A percentile compares a stretch with the other conserved stretches of the same genome.
These are phyloP conservation scores for Mikania micrantha DNA, from an alignment of 129 eudicot species.

Conservation along the genomic window DNA sequence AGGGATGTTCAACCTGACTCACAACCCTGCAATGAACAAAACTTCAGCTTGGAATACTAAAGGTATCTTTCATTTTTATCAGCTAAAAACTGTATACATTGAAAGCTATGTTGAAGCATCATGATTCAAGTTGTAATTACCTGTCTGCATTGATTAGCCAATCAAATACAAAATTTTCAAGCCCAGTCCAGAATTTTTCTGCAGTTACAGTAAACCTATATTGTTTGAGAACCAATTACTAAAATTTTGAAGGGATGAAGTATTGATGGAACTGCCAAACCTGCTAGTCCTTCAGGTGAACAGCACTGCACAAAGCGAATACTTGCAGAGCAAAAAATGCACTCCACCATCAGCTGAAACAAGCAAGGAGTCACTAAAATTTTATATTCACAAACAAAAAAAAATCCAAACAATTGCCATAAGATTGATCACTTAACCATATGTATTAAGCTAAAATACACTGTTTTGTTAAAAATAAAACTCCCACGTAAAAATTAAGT, in stretches of 20 bases:
- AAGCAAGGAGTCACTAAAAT: slow-evolving; percentile 10
- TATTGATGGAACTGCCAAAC: slow-evolving; percentile 26
- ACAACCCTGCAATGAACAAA: slow-evolving; percentile 57
- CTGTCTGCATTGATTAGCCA: slow-evolving; percentile 97
- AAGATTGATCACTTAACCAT: slow-evolving; percentile 1
- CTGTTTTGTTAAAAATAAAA: background rate
- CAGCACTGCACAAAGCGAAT: slow-evolving; percentile 90
- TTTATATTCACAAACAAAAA: slow-evolving; percentile 11
- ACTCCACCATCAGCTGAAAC: slow-evolving; percentile 84
- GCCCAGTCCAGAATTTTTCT: slow-evolving; percentile 91
- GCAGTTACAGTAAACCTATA: slow-evolving; percentile 19
- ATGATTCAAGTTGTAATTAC: slow-evolving; percentile 36
- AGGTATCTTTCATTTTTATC: background rate
- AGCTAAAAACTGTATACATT: background rate
- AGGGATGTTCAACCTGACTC: slow-evolving; percentile 93
- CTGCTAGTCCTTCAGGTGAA: slow-evolving; percentile 90
- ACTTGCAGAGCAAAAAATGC: slow-evolving; percentile 94
- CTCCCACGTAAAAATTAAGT: background rate
- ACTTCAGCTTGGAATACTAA: background rate
- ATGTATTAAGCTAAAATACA: background rate
- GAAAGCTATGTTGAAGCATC: slow-evolving; percentile 2
- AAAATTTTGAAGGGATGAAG: slow-evolving; percentile 8
- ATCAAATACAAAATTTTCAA: slow-evolving; percentile 90
- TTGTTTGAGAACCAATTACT: background rate
- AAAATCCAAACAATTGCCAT: slow-evolving; percentile 4